A percentile compares a stretch with the other conserved stretches of the same genome.
These are phyloP conservation scores for Pistacia integerrima DNA, from an alignment of 345 rosid species.

Conservation along the genomic window DNA sequence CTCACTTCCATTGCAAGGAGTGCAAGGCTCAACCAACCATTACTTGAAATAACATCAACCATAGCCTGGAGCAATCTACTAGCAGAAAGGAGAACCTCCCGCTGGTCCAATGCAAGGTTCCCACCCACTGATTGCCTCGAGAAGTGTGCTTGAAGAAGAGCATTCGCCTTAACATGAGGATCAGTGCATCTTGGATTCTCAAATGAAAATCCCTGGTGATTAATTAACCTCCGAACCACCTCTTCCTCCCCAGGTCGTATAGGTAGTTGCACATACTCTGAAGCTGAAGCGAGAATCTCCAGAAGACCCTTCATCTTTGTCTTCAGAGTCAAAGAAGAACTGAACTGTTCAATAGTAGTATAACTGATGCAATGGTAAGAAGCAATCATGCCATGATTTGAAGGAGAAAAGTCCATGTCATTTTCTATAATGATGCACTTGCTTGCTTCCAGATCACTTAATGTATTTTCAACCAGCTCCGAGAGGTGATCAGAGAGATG, in stretches of 20 bases:
- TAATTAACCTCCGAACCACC: conserved; percentile 64
- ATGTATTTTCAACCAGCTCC: conserved; percentile 86
- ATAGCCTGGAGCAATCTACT: conserved; percentile 83
- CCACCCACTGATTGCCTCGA: conserved; percentile 79
- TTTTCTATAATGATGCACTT: conserved; percentile 79
- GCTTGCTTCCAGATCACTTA: conserved; percentile 78
- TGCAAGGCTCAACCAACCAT: conserved; percentile 89
- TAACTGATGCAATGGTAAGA: conserved; percentile 84
- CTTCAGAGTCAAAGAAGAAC: conserved; percentile 75
- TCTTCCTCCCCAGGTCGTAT: conserved; percentile 91
- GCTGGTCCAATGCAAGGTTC: conserved; percentile 75
- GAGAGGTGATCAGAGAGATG: conserved; percentile 99
- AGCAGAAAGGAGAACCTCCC: conserved; percentile 74
- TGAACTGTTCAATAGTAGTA: conserved; percentile 89
- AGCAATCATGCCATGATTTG: conserved; percentile 89
- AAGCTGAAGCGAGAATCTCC: conserved; percentile 83
- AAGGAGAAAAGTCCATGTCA: conserved; percentile 75
- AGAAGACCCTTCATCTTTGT: conserved; percentile 94
- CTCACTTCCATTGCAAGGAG: conserved; percentile 80
- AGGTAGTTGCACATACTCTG: conserved; percentile 82
- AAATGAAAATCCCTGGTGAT: conserved; percentile 92
- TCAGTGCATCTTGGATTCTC: conserved; percentile 75
- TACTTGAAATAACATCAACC: conserved; percentile 91
- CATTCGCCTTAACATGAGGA: conserved; percentile 89
- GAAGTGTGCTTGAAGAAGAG: conserved; percentile 91